phyloP scores from a whole-genome alignment of 164 flowering plant species.

The Cinnamomum micranthum region DNA sequence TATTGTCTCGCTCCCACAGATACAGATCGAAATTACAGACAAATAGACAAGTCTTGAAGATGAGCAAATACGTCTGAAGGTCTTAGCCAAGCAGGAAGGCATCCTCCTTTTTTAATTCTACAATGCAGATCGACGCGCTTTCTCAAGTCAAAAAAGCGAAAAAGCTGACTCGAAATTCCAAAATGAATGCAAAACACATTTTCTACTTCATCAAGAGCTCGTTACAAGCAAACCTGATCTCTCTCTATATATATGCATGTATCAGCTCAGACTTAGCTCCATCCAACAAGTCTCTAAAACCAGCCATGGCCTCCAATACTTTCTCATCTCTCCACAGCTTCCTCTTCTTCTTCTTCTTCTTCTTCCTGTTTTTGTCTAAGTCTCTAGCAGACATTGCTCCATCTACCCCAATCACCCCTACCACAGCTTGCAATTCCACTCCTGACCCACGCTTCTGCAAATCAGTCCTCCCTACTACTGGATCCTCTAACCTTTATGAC shows the following conservation, averaged over 20 bases:
- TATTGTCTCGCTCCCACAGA: too few species aligned
- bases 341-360: conserved; percentile 6
- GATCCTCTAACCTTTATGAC: conserved; percentile 25
- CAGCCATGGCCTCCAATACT: conserved; percentile 6
- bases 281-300: not conserved
- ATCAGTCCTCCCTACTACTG: conserved; percentile 8
- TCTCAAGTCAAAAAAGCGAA: not conserved
- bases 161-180: too few species aligned
- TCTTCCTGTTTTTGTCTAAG: conserved; percentile 6
- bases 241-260: not conserved
- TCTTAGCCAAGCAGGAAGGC: too few species aligned
- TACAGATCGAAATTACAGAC: too few species aligned
- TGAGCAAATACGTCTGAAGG: too few species aligned
- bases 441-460: conserved; percentile 15
- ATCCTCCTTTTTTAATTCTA: too few species aligned
- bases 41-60: too few species aligned
- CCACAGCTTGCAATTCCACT: conserved; percentile 10
- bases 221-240: not conserved
- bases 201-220: too few species aligned
- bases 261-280: not conserved
- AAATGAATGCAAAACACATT: too few species aligned
- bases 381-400: conserved; percentile 11
- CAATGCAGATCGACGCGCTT: not conserved
- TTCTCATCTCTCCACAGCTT: not conserved
- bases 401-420: conserved; percentile 4